Conservation (phyloP, 2,329 filamentous ascomycete species). For the Pleurostoma richardsiae region DNA sequence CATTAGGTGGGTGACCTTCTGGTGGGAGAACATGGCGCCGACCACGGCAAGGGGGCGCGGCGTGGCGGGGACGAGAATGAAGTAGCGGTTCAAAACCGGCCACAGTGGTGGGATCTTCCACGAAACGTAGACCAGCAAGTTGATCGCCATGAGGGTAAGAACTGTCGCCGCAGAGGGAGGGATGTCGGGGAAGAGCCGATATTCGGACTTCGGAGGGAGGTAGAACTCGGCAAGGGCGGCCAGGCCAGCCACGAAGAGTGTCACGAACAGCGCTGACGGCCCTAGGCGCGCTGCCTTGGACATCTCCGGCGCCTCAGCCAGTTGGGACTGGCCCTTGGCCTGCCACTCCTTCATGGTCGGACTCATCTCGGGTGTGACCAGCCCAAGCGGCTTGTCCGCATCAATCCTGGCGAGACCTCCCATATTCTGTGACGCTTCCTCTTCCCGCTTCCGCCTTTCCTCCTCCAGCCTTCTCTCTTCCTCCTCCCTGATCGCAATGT, state of each 20-base stretch:
- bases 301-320: conserved; percentile 48
- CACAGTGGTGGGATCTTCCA: conserved; percentile 65
- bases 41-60: conserved; percentile 59
- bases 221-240: conserved; percentile 43
- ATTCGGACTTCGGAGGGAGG: conserved; percentile 37
- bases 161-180: conserved; percentile 62
- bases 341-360: conserved; percentile 33
- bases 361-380: conserved; percentile 28
- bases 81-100: conserved; percentile 62
- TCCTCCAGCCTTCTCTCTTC: conserved; percentile 37
- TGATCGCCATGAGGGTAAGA: conserved; percentile 54
- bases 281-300: conserved; percentile 46
- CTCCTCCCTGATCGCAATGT: conserved; percentile 43
- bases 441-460: conserved; percentile 33
- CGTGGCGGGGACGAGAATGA: conserved; percentile 59
- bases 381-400: conserved; percentile 9
- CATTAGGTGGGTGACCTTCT: conserved; percentile 52
- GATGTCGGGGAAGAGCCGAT: conserved; percentile 54
- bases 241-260: conserved; percentile 37
- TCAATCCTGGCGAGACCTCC: conserved; percentile 37
- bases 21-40: conserved; percentile 66
- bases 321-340: conserved; percentile 41
- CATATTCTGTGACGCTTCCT: conserved; percentile 27
- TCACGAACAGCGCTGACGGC: conserved; percentile 46
- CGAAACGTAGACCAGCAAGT: conserved; percentile 47